These are phyloP conservation scores for Phaeolepiota aurea DNA, from an alignment of 768 basidiomycete species.

Conservation along the genomic window DNA sequence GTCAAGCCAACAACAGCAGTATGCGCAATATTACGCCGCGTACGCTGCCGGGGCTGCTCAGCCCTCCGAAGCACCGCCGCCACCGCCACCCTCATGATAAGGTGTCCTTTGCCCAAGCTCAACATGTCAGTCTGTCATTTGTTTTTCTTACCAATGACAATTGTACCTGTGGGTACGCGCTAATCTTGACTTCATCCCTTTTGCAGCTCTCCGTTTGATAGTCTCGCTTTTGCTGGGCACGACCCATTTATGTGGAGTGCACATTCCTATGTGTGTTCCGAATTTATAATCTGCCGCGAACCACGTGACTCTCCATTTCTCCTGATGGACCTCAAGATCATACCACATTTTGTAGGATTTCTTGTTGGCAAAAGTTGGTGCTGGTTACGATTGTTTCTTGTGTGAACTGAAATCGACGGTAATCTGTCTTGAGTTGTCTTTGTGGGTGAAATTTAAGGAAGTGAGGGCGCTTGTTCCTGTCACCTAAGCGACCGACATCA, in stretches of 20 bases:
- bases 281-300: too few species aligned
- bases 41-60: slow-evolving; percentile 24
- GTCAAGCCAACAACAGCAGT: slow-evolving; percentile 64
- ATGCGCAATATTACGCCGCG: slow-evolving; percentile 63
- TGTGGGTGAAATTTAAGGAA: too few species aligned
- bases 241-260: background rate
- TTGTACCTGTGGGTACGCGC: slow-evolving; percentile 8
- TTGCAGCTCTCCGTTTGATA: background rate
- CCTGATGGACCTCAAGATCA: too few species aligned
- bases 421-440: too few species aligned
- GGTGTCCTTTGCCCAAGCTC: background rate
- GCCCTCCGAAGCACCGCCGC: slow-evolving; percentile 21
- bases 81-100: slow-evolving; percentile 24
- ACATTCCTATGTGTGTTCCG: too few species aligned
- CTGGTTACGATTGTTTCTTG: too few species aligned
- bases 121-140: slow-evolving; percentile 5
- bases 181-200: too few species aligned
- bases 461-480: background rate
- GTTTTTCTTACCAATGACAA: background rate
- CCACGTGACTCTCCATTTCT: too few species aligned
- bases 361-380: too few species aligned
- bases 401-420: too few species aligned
- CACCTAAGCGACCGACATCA: too few species aligned
- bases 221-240: background rate
- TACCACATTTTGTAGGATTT: too few species aligned